phyloP scores from a whole-genome alignment of 2,329 filamentous ascomycete genomes.

The Trichoderma breve region DNA sequence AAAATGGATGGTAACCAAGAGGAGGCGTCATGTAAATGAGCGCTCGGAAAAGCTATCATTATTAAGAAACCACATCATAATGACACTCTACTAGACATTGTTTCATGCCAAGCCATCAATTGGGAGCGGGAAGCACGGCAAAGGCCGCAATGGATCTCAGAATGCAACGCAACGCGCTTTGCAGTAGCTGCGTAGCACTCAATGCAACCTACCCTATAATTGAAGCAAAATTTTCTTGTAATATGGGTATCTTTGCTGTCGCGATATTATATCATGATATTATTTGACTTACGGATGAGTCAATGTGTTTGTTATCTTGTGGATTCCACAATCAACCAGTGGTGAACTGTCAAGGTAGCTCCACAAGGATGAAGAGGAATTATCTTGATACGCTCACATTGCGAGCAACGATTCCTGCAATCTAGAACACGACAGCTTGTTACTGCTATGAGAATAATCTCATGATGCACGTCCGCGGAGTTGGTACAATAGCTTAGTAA shows the following conservation, averaged over 20 bases:
- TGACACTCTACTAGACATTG: background rate
- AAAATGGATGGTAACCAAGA: background rate
- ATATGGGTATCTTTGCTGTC: background rate
- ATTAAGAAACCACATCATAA: background rate
- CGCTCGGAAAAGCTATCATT: background rate
- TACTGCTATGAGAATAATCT: background rate
- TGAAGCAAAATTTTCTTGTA: background rate
- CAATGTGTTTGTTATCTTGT: background rate
- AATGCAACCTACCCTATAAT: constrained; percentile 5
- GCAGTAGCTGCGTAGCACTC: background rate
- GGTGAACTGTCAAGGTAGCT: background rate
- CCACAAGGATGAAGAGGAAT: background rate
- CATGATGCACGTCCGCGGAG: background rate
- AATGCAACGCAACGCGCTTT: background rate
- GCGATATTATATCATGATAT: background rate
- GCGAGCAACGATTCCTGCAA: background rate
- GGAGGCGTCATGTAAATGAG: background rate
- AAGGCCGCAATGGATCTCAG: background rate
- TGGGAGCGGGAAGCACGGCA: background rate
- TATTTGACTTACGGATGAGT: background rate
- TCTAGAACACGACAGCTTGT: background rate
- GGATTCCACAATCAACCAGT: background rate
- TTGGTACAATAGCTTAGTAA: background rate
- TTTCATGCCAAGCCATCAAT: background rate
- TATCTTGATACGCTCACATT: background rate